These are phyloP conservation scores for Sporisorium scitamineum DNA, from an alignment of 1,284 basidiomycete species.

Conservation along the genomic window DNA sequence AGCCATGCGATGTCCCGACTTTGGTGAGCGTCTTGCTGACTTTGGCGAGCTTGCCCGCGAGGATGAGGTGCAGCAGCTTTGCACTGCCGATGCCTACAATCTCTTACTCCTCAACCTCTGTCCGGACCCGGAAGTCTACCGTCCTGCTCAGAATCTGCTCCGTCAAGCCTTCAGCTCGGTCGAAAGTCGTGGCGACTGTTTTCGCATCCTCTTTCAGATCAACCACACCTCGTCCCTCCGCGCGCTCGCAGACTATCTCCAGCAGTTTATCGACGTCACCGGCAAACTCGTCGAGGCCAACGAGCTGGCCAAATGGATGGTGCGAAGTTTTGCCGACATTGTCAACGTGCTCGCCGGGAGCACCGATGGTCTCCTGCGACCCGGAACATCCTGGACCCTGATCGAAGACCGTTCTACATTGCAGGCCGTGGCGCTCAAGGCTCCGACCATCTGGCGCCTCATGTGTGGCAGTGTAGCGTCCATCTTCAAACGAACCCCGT, in stretches of 20 bases:
- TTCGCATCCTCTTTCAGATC: slow-evolving; percentile 55
- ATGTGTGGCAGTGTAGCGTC: slow-evolving; percentile 60
- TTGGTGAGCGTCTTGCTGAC: slow-evolving; percentile 44
- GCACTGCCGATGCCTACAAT: slow-evolving; percentile 41
- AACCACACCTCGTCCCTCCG: slow-evolving; percentile 39
- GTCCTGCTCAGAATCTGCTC: slow-evolving; percentile 56
- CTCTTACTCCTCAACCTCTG: slow-evolving; percentile 56
- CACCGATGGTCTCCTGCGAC: slow-evolving; percentile 62
- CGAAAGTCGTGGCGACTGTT: slow-evolving; percentile 58
- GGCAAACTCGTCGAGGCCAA: slow-evolving; percentile 54
- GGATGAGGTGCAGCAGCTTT: slow-evolving; percentile 49
- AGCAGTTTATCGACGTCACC: slow-evolving; percentile 46
- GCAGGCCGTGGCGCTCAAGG: slow-evolving; percentile 41
- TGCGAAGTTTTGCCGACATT: slow-evolving; percentile 63
- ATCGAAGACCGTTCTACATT: slow-evolving; percentile 33
- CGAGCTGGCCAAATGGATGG: slow-evolving; percentile 59
- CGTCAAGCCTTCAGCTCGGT: slow-evolving; percentile 57
- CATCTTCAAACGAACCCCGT: slow-evolving; percentile 63
- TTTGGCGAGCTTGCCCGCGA: slow-evolving; percentile 48
- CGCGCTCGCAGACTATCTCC: slow-evolving; percentile 49
- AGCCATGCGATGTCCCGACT: slow-evolving; percentile 40
- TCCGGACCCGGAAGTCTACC: slow-evolving; percentile 54
- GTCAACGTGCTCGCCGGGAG: slow-evolving; percentile 64
- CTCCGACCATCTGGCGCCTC: slow-evolving; percentile 60
- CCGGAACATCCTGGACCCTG: slow-evolving; percentile 58